Conservation (phyloP, 2,329 filamentous ascomycete genomes). For the Nectriaceae sp. region DNA sequence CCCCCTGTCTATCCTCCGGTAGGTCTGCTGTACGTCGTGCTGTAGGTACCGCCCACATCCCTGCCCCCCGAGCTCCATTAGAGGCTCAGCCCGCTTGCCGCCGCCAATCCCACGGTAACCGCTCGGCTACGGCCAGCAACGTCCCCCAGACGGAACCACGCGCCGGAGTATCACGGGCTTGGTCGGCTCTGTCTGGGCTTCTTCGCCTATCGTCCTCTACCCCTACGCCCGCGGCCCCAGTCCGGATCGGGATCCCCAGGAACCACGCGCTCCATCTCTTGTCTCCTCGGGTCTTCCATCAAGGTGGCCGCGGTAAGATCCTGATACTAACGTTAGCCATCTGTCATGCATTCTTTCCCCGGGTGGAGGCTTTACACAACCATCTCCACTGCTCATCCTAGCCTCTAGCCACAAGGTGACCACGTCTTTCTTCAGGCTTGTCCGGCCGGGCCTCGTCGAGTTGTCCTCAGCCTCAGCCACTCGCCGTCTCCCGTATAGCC, state of each 20-base stretch:
- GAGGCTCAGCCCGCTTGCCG: not conserved
- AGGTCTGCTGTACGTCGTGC: not conserved
- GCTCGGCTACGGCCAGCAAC: constrained; percentile 26
- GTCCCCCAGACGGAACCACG: constrained; percentile 24
- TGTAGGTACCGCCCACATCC: constrained; percentile 20
- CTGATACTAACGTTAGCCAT: not conserved
- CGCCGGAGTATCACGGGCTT: constrained; percentile 32
- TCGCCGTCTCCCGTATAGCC: constrained; percentile 3
- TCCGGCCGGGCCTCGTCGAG: not conserved
- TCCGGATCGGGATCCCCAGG: constrained; percentile 31
- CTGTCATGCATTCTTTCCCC: constrained; percentile 1
- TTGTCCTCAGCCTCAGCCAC: constrained; percentile 13
- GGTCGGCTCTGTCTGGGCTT: constrained; percentile 22
- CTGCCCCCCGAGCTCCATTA: not conserved
- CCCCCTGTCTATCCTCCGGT: not conserved
- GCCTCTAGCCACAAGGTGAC: too few relatives aligned
- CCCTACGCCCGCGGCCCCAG: constrained; percentile 24
- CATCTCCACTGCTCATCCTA: too few relatives aligned
- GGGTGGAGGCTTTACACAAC: not conserved
- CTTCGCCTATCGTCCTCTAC: constrained; percentile 27
- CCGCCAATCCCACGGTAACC: constrained; percentile 18
- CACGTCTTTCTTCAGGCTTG: not conserved
- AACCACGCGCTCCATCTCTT: constrained; percentile 17
- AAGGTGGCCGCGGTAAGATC: not conserved
- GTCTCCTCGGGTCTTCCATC: not conserved